Conservation (phyloP, 202 grass and related monocot species). For the Schoenoplectus triqueter region DNA sequence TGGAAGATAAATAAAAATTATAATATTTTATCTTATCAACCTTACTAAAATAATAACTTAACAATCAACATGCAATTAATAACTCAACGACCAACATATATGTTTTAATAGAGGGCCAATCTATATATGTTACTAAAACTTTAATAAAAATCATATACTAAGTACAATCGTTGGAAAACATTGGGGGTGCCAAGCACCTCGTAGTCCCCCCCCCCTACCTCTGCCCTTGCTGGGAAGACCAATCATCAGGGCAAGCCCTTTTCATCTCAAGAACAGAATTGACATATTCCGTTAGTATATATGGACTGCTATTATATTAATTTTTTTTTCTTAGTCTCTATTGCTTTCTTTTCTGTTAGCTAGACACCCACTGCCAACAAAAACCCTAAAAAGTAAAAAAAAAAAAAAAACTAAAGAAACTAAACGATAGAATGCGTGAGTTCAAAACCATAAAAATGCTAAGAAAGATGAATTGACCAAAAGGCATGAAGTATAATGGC, state of each 20-base stretch:
- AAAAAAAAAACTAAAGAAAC: neutral
- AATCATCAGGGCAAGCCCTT: neutral
- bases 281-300: conserved; percentile 2
- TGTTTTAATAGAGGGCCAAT: no score
- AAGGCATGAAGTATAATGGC: neutral
- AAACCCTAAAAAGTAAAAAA: neutral
- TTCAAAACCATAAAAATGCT: neutral
- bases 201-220: no score
- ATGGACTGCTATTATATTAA: neutral
- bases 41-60: no score
- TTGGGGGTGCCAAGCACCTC: no score
- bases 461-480: neutral
- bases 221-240: neutral
- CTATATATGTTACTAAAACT: no score
- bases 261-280: neutral
- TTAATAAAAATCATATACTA: no score
- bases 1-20: no score
- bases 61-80: no score
- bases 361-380: neutral
- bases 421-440: neutral
- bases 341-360: neutral
- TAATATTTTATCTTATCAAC: no score
- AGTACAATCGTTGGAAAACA: no score
- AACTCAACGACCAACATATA: no score
- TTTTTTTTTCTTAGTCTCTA: neutral